Conservation (phyloP, 1,284 basidiomycete genomes). For the Ceratobasidium sp. region DNA sequence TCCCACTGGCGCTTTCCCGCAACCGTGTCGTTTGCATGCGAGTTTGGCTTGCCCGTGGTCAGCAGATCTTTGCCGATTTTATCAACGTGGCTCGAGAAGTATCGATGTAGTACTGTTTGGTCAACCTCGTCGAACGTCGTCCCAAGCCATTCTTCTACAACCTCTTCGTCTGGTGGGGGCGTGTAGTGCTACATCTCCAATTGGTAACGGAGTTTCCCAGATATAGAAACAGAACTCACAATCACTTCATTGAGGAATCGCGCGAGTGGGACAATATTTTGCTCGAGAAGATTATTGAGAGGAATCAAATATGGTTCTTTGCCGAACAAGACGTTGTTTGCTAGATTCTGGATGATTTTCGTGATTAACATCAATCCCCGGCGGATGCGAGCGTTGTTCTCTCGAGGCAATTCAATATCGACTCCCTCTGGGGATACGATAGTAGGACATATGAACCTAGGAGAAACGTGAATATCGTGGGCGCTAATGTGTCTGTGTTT, state of each 20-base stretch:
- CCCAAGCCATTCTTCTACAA: conserved; percentile 73
- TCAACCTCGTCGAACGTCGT: conserved; percentile 83
- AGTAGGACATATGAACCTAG: conserved; percentile 69
- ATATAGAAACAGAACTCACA: conserved; percentile 59
- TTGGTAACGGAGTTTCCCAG: neutral
- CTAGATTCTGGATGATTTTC: conserved; percentile 91
- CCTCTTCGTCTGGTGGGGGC: conserved; percentile 47
- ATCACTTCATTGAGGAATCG: conserved; percentile 84
- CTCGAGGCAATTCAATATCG: conserved; percentile 81
- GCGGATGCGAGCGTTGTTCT: conserved; percentile 65
- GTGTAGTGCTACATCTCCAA: conserved; percentile 26
- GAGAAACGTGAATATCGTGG: neutral
- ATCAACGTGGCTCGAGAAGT: conserved; percentile 83
- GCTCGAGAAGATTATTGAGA: conserved; percentile 80
- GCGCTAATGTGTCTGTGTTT: conserved; percentile 70
- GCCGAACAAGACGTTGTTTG: conserved; percentile 92
- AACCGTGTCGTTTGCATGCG: conserved; percentile 28
- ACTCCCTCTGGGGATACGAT: conserved; percentile 87
- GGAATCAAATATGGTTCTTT: conserved; percentile 87
- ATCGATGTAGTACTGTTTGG: conserved; percentile 81
- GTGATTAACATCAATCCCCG: conserved; percentile 86
- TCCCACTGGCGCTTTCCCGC: conserved; percentile 80
- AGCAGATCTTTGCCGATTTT: conserved; percentile 86
- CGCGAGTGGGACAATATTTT: conserved; percentile 82
- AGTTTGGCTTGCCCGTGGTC: conserved; percentile 51